phyloP scores from a whole-genome alignment of 768 basidiomycete genomes.

The Mycena haematopus region DNA sequence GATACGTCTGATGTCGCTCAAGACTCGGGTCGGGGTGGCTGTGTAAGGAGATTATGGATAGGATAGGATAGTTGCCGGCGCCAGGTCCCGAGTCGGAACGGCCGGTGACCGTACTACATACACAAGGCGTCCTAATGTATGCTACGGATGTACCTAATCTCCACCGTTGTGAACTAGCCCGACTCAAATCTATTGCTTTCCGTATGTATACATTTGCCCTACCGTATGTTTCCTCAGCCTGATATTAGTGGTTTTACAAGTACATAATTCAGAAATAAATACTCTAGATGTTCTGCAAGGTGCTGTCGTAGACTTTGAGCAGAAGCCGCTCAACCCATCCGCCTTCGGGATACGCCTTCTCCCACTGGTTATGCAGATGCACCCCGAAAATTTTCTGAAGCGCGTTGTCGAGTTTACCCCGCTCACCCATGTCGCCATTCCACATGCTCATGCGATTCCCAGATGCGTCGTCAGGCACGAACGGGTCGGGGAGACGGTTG shows the following conservation, averaged over 20 bases:
- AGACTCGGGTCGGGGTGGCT: too few species aligned
- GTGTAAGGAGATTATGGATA: too few species aligned
- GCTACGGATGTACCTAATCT: too few species aligned
- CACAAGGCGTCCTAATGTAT: too few species aligned
- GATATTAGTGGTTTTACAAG: not conserved
- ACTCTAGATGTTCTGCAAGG: slow-evolving; percentile 2
- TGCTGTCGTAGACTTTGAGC: slow-evolving; percentile 63
- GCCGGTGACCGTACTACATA: too few species aligned
- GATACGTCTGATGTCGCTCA: too few species aligned
- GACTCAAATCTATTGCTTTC: too few species aligned
- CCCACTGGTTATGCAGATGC: slow-evolving; percentile 97
- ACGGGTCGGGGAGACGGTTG: slow-evolving; percentile 93
- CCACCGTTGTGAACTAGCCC: too few species aligned
- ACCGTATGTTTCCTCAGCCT: too few species aligned
- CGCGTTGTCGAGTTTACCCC: slow-evolving; percentile 65
- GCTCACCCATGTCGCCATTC: slow-evolving; percentile 64
- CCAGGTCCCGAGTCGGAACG: too few species aligned
- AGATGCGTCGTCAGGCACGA: slow-evolving; percentile 58
- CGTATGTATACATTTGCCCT: too few species aligned
- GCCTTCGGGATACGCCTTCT: slow-evolving; percentile 77
- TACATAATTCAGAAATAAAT: not conserved
- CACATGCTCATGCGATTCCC: slow-evolving; percentile 67
- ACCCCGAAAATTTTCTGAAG: slow-evolving; percentile 82
- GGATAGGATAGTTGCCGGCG: too few species aligned
- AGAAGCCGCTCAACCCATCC: slow-evolving; percentile 92